Conservation (phyloP, 1,139 yeast genomes). For the Martiniozyma asiatica region DNA sequence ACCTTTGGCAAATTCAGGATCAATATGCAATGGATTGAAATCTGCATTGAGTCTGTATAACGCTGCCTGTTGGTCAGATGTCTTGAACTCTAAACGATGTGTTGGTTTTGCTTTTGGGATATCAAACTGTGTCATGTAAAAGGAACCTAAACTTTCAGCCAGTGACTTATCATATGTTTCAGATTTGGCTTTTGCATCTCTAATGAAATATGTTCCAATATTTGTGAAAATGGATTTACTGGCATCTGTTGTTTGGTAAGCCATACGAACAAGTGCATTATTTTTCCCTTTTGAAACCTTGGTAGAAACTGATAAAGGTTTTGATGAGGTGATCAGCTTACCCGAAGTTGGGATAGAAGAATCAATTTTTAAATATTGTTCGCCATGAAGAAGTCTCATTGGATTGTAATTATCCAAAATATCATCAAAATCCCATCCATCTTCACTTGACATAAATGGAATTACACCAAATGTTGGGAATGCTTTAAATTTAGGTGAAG, state of each 20-base stretch:
- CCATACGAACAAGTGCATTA: conserved; percentile 73
- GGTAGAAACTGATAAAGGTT: conserved; percentile 66
- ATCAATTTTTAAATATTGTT: conserved; percentile 74
- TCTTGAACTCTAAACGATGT: conserved; percentile 45
- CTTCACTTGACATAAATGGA: conserved; percentile 41
- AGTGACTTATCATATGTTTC: conserved; percentile 33
- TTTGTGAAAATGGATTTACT: conserved; percentile 65
- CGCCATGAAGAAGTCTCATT: conserved; percentile 85
- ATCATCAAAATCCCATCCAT: conserved; percentile 21
- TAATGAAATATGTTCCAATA: conserved; percentile 76
- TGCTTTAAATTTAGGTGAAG: conserved; percentile 69
- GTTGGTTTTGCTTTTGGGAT: conserved; percentile 62
- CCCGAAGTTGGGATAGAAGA: conserved; percentile 71
- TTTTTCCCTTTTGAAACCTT: conserved; percentile 46
- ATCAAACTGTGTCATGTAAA: conserved; percentile 50
- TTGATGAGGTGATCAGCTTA: conserved; percentile 44
- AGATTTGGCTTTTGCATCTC: conserved; percentile 65
- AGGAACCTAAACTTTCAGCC: conserved; percentile 24
- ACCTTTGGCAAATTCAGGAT: conserved; percentile 79
- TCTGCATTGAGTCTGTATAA: conserved; percentile 89
- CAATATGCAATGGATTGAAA: conserved; percentile 90
- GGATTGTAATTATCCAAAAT: conserved; percentile 73
- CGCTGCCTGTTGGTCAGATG: conserved; percentile 74
- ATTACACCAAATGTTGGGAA: conserved; percentile 88
- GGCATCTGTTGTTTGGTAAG: conserved; percentile 51